A percentile compares a stretch with the other conserved stretches of the same genome.
Evolutionary conservation across 257 asterid genomes (phyloP).

Genomic region (Solanum sitiens): DNA sequence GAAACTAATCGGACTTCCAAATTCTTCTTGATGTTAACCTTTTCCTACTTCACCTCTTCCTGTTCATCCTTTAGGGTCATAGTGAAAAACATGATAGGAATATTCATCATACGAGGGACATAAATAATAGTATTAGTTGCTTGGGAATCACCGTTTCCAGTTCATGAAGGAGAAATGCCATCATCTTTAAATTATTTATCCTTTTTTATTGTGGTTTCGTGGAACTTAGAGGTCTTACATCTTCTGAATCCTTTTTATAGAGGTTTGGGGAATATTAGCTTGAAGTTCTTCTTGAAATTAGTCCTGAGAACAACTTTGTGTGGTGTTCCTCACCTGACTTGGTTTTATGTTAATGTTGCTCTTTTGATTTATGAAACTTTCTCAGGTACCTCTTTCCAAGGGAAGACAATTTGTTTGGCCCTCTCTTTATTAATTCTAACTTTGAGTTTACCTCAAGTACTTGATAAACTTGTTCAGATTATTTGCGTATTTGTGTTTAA

Average conservation of each 20-base stretch:
- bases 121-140: no score
- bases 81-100: no score
- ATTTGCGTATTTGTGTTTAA: no score
- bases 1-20: no score
- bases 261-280: not conserved
- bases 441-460: conserved; percentile 29
- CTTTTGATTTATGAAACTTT: not conserved
- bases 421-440: conserved; percentile 63
- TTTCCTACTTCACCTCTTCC: no score
- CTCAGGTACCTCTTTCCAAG: conserved; percentile 18
- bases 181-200: not conserved
- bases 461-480: no score
- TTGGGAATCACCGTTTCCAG: no score
- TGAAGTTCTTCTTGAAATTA: not conserved
- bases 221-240: not conserved
- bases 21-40: no score
- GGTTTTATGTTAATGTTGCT: not conserved
- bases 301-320: not conserved
- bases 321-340: not conserved
- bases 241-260: not conserved
- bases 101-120: no score
- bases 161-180: not conserved
- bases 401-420: conserved; percentile 66
- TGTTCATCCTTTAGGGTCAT: no score
- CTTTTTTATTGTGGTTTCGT: not conserved